Percentiles rank a stretch among this genome's conserved stretches.
Evolutionary conservation across 148 eudicot species (phyloP).

Genomic region (Polygonum aviculare): DNA sequence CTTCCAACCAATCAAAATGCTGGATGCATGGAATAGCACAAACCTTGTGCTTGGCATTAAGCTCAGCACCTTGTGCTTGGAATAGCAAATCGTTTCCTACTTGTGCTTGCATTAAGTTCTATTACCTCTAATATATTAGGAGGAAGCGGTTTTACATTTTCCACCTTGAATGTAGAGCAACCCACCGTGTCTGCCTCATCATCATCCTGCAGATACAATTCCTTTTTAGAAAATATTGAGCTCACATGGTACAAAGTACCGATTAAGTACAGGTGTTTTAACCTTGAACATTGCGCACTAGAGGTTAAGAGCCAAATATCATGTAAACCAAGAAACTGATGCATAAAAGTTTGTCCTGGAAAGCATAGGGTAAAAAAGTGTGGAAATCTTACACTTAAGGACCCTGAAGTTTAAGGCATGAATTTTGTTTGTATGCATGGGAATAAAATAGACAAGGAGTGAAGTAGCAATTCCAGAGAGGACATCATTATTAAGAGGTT

Average conservation of each 20-base stretch:
- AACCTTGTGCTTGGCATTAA: too few species aligned
- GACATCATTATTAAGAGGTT: not conserved
- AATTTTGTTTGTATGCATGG: not conserved
- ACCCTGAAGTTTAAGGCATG: not conserved
- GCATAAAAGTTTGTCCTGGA: not conserved
- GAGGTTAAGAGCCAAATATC: not conserved
- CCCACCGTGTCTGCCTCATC: conserved; percentile 99
- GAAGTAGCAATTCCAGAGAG: not conserved
- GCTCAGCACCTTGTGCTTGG: too few species aligned
- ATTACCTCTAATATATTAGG: conserved; percentile 77
- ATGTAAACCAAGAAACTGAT: not conserved
- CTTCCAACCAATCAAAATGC: not conserved
- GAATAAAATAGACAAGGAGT: not conserved
- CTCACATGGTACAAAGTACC: not conserved
- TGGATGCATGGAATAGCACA: too few species aligned
- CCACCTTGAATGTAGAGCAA: conserved; percentile 95
- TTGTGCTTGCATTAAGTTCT: too few species aligned
- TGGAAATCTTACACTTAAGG: not conserved
- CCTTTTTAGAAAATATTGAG: conserved; percentile 1
- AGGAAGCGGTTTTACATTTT: conserved; percentile 84
- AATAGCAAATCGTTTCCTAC: too few species aligned
- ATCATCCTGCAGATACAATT: conserved; percentile 62
- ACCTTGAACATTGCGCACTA: not conserved
- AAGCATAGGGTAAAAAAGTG: not conserved
- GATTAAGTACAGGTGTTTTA: not conserved